Evolutionary conservation across 1,284 basidiomycete genomes (phyloP).

Genomic region (Jaminaea rosea): DNA sequence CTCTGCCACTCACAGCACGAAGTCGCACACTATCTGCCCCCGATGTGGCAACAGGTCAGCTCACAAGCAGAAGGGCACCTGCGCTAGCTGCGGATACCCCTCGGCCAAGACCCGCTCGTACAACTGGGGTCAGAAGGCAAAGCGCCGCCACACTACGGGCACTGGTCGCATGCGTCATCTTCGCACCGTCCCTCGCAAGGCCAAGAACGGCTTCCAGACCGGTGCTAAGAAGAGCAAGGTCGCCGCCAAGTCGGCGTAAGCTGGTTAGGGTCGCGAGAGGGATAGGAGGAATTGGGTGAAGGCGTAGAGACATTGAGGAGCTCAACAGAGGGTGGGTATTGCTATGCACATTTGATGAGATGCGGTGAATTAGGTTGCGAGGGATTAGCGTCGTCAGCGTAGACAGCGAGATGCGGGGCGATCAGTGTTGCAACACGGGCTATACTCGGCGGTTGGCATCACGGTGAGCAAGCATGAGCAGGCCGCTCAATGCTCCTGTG

Average conservation of each 20-base stretch:
- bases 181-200: slow-evolving; percentile 54
- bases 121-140: slow-evolving; percentile 97
- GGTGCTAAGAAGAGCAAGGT: slow-evolving; percentile 40
- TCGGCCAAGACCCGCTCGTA: slow-evolving; percentile 88
- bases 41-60: slow-evolving; percentile 85
- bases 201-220: slow-evolving; percentile 78
- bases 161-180: slow-evolving; percentile 93
- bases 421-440: no score
- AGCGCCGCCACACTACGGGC: slow-evolving; percentile 95
- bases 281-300: no score
- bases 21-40: slow-evolving; percentile 76
- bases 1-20: slow-evolving; percentile 64
- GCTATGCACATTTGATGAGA: no score
- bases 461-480: no score
- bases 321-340: no score
- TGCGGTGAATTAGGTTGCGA: no score
- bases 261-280: no score
- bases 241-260: slow-evolving; percentile 27
- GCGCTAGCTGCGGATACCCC: slow-evolving; percentile 92
- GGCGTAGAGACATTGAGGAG: no score
- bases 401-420: no score
- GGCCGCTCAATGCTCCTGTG: no score
- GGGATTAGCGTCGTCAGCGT: no score
- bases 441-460: no score
- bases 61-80: slow-evolving; percentile 95